Evolutionary conservation across 805 yeast genomes (phyloP), one percentile per base, ranked within the genome.

Genomic region (Saccharomycopsis synnaedendra): DNA sequence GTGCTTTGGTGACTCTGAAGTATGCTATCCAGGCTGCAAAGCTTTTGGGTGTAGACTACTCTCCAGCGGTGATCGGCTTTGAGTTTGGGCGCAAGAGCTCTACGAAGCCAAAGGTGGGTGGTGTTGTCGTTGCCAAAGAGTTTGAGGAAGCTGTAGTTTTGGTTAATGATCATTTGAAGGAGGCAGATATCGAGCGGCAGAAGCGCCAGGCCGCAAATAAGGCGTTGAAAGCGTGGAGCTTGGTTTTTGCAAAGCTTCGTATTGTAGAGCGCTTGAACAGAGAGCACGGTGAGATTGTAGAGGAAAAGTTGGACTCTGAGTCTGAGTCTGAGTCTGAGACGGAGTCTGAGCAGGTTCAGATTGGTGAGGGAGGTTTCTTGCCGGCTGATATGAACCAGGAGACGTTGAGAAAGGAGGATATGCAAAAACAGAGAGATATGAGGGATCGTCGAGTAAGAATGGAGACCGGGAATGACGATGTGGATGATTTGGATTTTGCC

Each of bases 51-150:
- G 71, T 90, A 5, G 95, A 86, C 54, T 87, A 71, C 65, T 97
- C 95, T 0, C 80, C 78, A 43, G 97, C 97, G 0, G 89, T 88
- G 2, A 80, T 82, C 2, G 86, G 89, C 0, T 90, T 93, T 64
- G 93, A 86, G 48, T 93, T 85, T 63, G 73, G 70, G 32, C 62
- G 64, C 40, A 60, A 69, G 40, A 61, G 69, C 32, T 57, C 58
- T 35, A 79, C 83, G 0, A 79, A 77, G 7, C 90, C 94, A 0
- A 67, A 69, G 46, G 72, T 78, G 39, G 78, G 80, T 4, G 97
- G 97, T 3, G 74, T 87, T 30, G 82, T 93, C 1, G 81, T 88
- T 4, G 81, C 84, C 4, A 58, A 58, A 29, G 81, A 80, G 56
- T 77, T 64, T 51, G 65, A 67, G 49, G 86, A 80, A 37, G 89